Conservation (phyloP, 805 yeast genomes). For the Lipomyces kockii region DNA sequence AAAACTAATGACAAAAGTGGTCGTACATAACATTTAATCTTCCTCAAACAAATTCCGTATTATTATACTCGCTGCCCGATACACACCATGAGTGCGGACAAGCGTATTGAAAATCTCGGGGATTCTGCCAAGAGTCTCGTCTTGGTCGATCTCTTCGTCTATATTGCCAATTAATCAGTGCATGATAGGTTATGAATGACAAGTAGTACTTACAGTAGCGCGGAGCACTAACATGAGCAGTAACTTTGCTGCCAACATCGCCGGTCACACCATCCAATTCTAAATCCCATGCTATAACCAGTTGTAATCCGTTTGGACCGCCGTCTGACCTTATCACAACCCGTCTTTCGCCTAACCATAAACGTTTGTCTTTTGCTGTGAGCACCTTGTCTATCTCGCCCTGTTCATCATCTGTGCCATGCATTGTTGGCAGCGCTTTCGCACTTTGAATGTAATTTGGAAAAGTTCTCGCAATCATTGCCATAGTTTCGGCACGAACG, state of each 20-base stretch:
- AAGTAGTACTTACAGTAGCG: constrained; percentile 18
- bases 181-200: not conserved
- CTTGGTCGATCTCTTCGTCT: constrained; percentile 27
- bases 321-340: constrained; percentile 2
- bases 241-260: constrained; percentile 19
- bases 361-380: not conserved
- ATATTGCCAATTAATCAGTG: not conserved
- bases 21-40: constrained; percentile 9
- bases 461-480: constrained; percentile 12
- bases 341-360: constrained; percentile 26
- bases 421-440: not conserved
- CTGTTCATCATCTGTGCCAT: constrained; percentile 8
- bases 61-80: constrained; percentile 22
- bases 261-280: constrained; percentile 27
- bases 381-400: not conserved
- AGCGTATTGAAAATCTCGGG: constrained; percentile 25
- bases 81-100: constrained; percentile 20
- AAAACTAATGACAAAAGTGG: not conserved
- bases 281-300: constrained; percentile 29
- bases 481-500: constrained; percentile 18
- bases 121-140: constrained; percentile 10
- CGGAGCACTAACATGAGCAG: constrained; percentile 21
- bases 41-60: constrained; percentile 23
- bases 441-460: constrained; percentile 3
- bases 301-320: constrained; percentile 6